phyloP scores from a whole-genome alignment of 2,329 filamentous ascomycete species.

The Paecilomyces sp. region DNA sequence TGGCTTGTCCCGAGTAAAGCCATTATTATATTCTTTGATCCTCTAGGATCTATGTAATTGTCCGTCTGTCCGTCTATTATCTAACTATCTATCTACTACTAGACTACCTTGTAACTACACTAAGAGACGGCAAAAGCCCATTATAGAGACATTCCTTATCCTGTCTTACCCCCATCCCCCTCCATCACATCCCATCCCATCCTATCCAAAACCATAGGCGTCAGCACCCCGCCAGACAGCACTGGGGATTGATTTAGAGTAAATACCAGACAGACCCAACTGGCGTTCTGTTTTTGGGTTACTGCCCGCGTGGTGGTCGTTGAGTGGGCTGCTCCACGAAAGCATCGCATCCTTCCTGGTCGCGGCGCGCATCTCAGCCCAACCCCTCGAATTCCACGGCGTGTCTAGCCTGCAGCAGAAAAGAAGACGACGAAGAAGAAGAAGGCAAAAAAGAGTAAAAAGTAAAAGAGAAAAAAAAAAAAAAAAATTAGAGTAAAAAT shows the following conservation, averaged over 20 bases:
- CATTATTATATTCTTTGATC: too few relatives aligned
- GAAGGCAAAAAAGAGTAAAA: background rate
- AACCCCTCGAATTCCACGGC: background rate
- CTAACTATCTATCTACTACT: background rate
- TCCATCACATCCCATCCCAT: background rate
- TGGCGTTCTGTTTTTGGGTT: background rate
- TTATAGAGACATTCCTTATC: background rate
- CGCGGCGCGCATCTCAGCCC: background rate
- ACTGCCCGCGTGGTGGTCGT: background rate
- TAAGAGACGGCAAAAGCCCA: background rate
- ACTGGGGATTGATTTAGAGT: background rate
- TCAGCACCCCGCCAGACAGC: background rate
- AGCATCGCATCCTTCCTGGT: background rate
- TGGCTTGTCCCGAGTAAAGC: too few relatives aligned
- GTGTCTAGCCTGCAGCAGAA: background rate
- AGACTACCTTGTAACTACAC: background rate
- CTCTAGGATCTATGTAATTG: background rate
- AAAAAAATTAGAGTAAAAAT: background rate
- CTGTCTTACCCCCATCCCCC: background rate
- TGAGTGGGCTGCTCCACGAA: background rate
- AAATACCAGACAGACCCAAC: background rate
- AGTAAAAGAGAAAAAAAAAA: background rate
- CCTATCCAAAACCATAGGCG: background rate
- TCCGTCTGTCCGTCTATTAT: background rate
- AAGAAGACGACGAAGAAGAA: background rate